A percentile compares a stretch with the other conserved stretches of the same genome.
Conservation (phyloP, 2,329 filamentous ascomycete species). For the Fonsecaea pedrosoi region DNA sequence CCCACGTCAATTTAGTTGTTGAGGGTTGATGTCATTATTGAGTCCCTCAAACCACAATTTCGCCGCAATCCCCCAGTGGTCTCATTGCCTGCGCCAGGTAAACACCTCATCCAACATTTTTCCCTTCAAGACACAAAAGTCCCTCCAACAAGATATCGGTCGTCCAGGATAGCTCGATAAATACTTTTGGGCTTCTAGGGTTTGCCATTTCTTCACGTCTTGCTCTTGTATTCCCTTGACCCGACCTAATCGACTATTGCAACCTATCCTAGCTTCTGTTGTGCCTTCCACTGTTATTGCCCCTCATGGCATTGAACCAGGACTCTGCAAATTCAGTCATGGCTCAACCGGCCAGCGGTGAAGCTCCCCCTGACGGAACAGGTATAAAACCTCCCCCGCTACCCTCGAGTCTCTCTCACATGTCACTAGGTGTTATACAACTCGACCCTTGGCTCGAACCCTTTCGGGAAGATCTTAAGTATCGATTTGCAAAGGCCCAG, state of each 20-base stretch:
- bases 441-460: conserved; percentile 90
- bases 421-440: conserved; percentile 73
- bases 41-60: conserved; percentile 14
- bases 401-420: conserved; percentile 14
- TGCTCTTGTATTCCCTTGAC: conserved; percentile 1
- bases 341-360: conserved; percentile 36
- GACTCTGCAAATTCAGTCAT: conserved; percentile 43
- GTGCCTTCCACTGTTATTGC: not conserved
- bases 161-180: conserved; percentile 10
- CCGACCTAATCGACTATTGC: not conserved
- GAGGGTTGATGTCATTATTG: conserved; percentile 12
- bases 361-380: conserved; percentile 43
- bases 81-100: conserved; percentile 4
- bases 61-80: conserved; percentile 11
- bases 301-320: conserved; percentile 40
- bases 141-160: conserved; percentile 1
- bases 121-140: conserved; percentile 3
- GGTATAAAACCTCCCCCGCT: conserved; percentile 31
- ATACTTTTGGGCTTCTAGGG: conserved; percentile 7
- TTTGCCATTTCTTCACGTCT: not conserved
- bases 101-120: conserved; percentile 29
- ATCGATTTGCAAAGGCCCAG: conserved; percentile 78
- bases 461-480: conserved; percentile 77
- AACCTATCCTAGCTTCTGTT: not conserved
- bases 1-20: conserved; percentile 14